Evolutionary conservation across 345 rosid genomes (phyloP).

Genomic region (Arabidopsis thaliana): DNA sequence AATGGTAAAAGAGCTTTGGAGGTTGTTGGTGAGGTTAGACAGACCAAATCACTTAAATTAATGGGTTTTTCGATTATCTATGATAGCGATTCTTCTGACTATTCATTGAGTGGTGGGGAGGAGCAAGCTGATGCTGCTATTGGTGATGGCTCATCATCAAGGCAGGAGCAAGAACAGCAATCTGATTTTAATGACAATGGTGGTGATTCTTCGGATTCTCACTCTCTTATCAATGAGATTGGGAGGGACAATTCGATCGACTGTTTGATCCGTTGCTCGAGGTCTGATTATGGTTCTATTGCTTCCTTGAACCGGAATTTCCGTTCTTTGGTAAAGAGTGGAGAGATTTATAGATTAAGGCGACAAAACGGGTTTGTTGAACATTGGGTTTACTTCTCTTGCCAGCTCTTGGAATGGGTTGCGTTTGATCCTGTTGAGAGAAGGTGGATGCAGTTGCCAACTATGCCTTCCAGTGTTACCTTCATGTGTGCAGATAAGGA

Average conservation of each 20-base stretch:
- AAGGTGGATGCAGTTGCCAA: conserved; percentile 86
- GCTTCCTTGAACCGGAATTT: conserved; percentile 71
- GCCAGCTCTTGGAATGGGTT: conserved; percentile 85
- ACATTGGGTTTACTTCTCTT: conserved; percentile 93
- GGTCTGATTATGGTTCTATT: conserved; percentile 84
- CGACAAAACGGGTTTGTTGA: conserved; percentile 62
- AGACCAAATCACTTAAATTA: conserved; percentile 44
- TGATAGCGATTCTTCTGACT: conserved; percentile 42
- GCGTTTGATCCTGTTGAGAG: conserved; percentile 79
- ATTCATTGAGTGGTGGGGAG: conserved; percentile 33
- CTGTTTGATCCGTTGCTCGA: conserved; percentile 74
- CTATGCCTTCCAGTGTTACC: conserved; percentile 71
- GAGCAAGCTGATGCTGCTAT: conserved; percentile 12
- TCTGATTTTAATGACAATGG: conserved; percentile 44
- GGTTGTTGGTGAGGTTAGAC: conserved; percentile 47
- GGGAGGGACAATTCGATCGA: conserved; percentile 80
- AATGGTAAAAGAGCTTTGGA: conserved; percentile 61
- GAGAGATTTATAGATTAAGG: conserved; percentile 75
- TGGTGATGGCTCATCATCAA: conserved; percentile 5
- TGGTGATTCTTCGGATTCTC: conserved; percentile 61
- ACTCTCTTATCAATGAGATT: conserved; percentile 67
- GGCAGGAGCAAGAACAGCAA: conserved; percentile 32
- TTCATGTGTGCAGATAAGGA: conserved; percentile 83
- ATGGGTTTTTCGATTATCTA: conserved; percentile 30
- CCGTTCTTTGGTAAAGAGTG: conserved; percentile 66